These are phyloP conservation scores for Aureobasidium sp. DNA, from an alignment of 2,329 filamentous ascomycete genomes.

Conservation along the genomic window DNA sequence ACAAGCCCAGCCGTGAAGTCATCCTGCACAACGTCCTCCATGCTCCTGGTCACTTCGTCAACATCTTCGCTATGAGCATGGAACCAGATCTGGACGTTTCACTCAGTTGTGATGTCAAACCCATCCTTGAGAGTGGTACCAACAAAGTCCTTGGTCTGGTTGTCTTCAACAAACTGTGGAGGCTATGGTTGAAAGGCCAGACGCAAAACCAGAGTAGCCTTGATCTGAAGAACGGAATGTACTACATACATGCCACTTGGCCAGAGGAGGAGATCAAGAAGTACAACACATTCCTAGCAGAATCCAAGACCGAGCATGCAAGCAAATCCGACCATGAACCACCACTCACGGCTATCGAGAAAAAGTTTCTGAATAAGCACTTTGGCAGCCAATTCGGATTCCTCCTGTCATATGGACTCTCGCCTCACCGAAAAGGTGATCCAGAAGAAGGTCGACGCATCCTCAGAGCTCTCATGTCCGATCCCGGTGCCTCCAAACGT, in stretches of 20 bases:
- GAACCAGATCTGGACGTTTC: background rate
- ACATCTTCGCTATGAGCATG: background rate
- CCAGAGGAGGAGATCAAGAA: background rate
- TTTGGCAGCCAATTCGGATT: slow-evolving; percentile 30
- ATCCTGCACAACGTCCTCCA: background rate
- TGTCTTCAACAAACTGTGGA: background rate
- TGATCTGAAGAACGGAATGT: background rate
- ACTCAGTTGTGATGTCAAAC: background rate
- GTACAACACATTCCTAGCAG: background rate
- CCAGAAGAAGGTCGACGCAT: slow-evolving; percentile 29
- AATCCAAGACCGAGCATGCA: background rate
- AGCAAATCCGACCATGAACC: background rate
- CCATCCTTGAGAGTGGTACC: background rate
- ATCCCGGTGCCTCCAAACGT: slow-evolving; percentile 32
- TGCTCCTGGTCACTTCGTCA: background rate
- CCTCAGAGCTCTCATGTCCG: slow-evolving; percentile 31
- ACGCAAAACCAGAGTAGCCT: background rate
- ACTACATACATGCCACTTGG: background rate
- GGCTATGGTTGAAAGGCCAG: background rate
- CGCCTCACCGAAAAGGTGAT: slow-evolving; percentile 32
- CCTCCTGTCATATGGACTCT: slow-evolving; percentile 24
- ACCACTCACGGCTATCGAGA: slow-evolving; percentile 22
- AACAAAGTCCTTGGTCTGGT: background rate
- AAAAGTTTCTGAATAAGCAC: slow-evolving; percentile 29
- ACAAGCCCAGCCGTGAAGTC: background rate